Evolutionary conservation across 805 yeast species (phyloP).

Genomic region (Yarrowia deformans): DNA sequence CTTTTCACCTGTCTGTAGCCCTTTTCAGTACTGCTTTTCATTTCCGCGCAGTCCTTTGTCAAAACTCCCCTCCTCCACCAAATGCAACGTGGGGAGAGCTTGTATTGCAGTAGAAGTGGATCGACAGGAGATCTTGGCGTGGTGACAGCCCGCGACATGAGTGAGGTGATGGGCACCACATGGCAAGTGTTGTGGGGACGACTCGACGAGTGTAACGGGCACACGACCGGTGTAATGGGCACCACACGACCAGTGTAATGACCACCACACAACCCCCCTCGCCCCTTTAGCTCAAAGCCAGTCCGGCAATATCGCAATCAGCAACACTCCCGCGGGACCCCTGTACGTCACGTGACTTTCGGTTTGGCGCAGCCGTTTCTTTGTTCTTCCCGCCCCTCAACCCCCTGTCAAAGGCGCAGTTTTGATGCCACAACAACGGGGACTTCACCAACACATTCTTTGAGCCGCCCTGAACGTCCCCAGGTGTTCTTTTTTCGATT

Average conservation of each 20-base stretch:
- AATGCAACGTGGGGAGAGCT: constrained; percentile 23
- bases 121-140: constrained; percentile 2
- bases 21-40: neutral
- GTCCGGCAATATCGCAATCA: too few species aligned
- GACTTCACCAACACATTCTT: neutral
- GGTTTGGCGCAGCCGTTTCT: neutral
- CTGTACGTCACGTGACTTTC: neutral
- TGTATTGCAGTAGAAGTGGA: constrained; percentile 16
- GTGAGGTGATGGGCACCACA: neutral
- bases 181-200: neutral
- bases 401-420: neutral
- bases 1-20: neutral
- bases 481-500: too few species aligned
- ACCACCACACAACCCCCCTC: neutral
- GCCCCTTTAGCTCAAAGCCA: neutral
- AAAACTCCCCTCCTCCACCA: constrained; percentile 4
- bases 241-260: neutral
- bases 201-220: neutral
- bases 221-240: neutral
- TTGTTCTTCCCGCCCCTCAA: neutral
- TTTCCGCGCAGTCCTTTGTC: neutral
- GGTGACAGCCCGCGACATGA: too few species aligned
- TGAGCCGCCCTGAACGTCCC: too few species aligned
- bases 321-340: too few species aligned
- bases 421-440: neutral